Base-by-base conservation (phyloP, 2,329 filamentous ascomycete genomes). In the Cordyceps tenuipes region DNA sequence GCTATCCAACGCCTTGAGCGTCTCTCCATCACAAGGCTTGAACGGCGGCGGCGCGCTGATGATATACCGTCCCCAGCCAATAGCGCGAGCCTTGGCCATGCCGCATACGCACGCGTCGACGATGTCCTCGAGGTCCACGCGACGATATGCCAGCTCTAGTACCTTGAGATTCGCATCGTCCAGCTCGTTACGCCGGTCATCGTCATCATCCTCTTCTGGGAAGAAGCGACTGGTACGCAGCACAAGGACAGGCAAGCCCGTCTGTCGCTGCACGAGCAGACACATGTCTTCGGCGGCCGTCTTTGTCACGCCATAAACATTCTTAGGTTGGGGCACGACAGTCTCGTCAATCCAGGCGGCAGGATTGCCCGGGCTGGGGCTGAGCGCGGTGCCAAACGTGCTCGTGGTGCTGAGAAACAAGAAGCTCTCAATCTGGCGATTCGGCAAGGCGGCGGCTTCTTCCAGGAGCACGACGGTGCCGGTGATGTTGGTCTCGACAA, bases 261-360 rank as follows among this genome's bases (percentile, higher is more conserved):
- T 70, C 58, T 78, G 71, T 13, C 65, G 64, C 47, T 77, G 73
- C 1, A 77, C 62, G 6, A 80, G 70, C 13, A 67, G 69, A 64
- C 77, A 80, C 34, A 80, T 61, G 55, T 79, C 77, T 62, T 81
- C 78, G 5, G 78, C 78, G 1, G 76, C 76, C 17, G 72, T 69
- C 54, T 81, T 81, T 19, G 78, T 80, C 3, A 72, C 71, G 58
- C 78, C 78, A 63, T 79, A 79, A 49, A 79, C 77, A 65, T 79
- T 79, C 62, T 79, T 79, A 2, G 77, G 76, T 21, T 70, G 63
- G 0, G 76, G 73, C 0, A 68, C 67, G 8, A 77, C 72, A 0
- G 62, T 43, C 64, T 79, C 77, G 64, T 74, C 68, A 62, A 79
- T 79, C 76, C 76, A 77, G 1, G 69, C 74, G 0, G 76, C 76